Evolutionary conservation across 257 asterid genomes (phyloP).

Genomic region (Dorcoceras hygrometricum): DNA sequence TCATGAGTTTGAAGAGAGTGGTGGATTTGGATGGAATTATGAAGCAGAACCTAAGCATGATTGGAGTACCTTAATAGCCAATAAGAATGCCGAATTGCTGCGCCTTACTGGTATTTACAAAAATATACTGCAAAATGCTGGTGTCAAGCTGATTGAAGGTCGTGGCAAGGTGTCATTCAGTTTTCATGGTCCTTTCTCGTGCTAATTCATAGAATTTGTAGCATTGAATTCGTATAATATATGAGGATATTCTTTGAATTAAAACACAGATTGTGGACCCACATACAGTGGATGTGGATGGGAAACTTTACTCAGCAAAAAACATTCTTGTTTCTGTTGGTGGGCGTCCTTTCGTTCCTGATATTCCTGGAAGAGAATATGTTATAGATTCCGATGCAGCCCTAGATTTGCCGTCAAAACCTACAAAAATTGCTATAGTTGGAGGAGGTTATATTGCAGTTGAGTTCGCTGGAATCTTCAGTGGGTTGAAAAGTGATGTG

Average conservation of each 20-base stretch:
- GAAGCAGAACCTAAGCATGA: slow-evolving; percentile 90
- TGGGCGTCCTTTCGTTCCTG: slow-evolving; percentile 96
- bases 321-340: slow-evolving; percentile 90
- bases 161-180: slow-evolving; percentile 75
- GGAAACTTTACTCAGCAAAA: slow-evolving; percentile 83
- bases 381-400: slow-evolving; percentile 97
- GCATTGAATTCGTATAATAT: slow-evolving; percentile 5
- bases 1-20: slow-evolving; percentile 92
- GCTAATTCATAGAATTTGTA: not conserved
- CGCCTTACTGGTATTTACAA: slow-evolving; percentile 90
- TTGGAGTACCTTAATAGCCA: slow-evolving; percentile 89
- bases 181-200: not conserved
- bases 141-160: slow-evolving; percentile 74
- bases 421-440: slow-evolving; percentile 81
- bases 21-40: slow-evolving; percentile 88
- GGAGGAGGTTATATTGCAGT: slow-evolving; percentile 99
- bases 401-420: slow-evolving; percentile 84
- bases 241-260: slow-evolving; percentile 14
- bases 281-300: slow-evolving; percentile 84
- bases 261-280: slow-evolving; percentile 70
- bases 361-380: slow-evolving; percentile 84
- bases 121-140: slow-evolving; percentile 71
- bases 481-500: slow-evolving; percentile 78
- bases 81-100: slow-evolving; percentile 88
- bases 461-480: slow-evolving; percentile 98